phyloP scores from a whole-genome alignment of 257 asterid genomes.

The Scutellaria baicalensis region DNA sequence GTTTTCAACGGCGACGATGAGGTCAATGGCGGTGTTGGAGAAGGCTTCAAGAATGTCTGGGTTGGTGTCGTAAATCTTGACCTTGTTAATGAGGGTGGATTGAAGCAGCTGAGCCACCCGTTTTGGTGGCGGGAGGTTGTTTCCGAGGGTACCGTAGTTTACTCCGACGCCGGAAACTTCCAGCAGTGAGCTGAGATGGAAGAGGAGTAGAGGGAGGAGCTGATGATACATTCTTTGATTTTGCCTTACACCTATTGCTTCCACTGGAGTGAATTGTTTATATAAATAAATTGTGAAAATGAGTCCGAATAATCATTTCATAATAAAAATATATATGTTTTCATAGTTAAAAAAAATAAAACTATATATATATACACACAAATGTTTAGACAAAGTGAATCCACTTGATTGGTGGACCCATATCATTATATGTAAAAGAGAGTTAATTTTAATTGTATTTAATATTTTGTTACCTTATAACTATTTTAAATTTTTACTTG shows the following conservation, averaged over 20 bases:
- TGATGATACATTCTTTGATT: conserved; percentile 8
- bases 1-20: conserved; percentile 53
- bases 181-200: conserved; percentile 1
- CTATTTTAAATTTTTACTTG: too few species aligned
- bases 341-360: too few species aligned
- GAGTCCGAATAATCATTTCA: neutral
- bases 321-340: too few species aligned
- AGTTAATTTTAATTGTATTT: too few species aligned
- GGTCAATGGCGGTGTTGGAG: conserved; percentile 58
- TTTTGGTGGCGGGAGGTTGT: conserved; percentile 61
- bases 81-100: conserved; percentile 47
- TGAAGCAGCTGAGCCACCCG: conserved; percentile 58
- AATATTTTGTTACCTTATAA: too few species aligned
- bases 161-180: conserved; percentile 37
- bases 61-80: conserved; percentile 63
- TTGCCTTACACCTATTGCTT: neutral
- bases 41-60: conserved; percentile 58
- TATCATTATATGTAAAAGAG: too few species aligned
- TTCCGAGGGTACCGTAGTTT: conserved; percentile 65
- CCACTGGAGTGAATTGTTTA: neutral
- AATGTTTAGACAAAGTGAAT: too few species aligned
- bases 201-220: conserved; percentile 10
- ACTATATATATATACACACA: too few species aligned
- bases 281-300: neutral
- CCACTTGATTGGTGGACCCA: too few species aligned